These are phyloP conservation scores for Herpetomonas tarakana DNA, from an alignment of 208 protist species.

Conservation along the genomic window DNA sequence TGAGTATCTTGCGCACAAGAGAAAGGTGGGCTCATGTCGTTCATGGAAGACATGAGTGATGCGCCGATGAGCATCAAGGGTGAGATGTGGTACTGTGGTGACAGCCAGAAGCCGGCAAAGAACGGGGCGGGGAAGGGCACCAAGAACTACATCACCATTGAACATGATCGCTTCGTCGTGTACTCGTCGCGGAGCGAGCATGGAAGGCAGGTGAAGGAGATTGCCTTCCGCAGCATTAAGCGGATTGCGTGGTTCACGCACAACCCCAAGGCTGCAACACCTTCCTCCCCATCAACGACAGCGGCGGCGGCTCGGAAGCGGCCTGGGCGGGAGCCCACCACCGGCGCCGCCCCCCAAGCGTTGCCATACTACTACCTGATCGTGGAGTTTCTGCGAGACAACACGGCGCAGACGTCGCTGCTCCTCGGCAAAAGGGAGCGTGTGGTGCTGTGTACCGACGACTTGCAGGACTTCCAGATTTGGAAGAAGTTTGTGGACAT, in stretches of 20 bases:
- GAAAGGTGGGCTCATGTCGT: too few species aligned
- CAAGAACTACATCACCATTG: slow-evolving; percentile 73
- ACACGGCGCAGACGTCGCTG: slow-evolving; percentile 19
- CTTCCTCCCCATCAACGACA: background rate
- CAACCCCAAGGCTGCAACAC: slow-evolving; percentile 33
- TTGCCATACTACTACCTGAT: slow-evolving; percentile 75
- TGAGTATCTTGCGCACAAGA: too few species aligned
- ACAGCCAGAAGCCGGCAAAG: slow-evolving; percentile 58
- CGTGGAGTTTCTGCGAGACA: slow-evolving; percentile 74
- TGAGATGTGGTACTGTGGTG: slow-evolving; percentile 78
- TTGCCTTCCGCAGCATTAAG: slow-evolving; percentile 78
- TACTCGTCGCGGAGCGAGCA: slow-evolving; percentile 63
- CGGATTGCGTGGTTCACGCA: slow-evolving; percentile 71
- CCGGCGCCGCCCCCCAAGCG: slow-evolving; percentile 3
- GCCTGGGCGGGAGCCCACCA: background rate
- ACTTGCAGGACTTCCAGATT: slow-evolving; percentile 70
- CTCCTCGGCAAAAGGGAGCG: slow-evolving; percentile 61
- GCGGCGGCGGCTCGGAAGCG: background rate
- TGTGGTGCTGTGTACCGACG: slow-evolving; percentile 77
- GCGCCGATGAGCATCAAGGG: slow-evolving; percentile 63
- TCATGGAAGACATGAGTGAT: slow-evolving; percentile 34
- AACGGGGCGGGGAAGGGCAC: slow-evolving; percentile 58
- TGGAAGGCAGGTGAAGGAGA: slow-evolving; percentile 44
- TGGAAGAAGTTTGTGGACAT: slow-evolving; percentile 75
- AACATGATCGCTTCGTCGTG: slow-evolving; percentile 57